Base-by-base conservation (phyloP, 1,139 yeast genomes). In the Nakaseomyces sp. region DNA sequence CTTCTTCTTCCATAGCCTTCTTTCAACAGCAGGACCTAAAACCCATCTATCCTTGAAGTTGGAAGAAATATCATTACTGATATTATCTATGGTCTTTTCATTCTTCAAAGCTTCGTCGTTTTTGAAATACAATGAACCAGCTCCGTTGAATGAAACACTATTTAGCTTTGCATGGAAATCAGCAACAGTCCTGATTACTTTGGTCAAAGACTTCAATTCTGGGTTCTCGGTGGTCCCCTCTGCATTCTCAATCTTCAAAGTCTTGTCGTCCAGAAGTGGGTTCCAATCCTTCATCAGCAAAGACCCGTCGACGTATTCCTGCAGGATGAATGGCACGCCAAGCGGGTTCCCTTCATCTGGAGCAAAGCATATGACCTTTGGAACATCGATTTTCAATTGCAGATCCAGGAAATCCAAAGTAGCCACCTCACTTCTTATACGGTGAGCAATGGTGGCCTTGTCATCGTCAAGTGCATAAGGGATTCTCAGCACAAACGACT, bases 221-320 rank as follows among this genome's bases (percentile, higher is more conserved):
- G 39, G 32, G 25, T 37, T 37, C n/a, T 37, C 40, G 12, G 30
- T 37, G 5, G 38, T 20, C 6, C 38, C 38, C 7, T 35, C 38
- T 12, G 18, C 28, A 22, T 20, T 35, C 17, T 37, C 40, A 5
- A 25, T 22, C 22, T 25, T 37, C 24, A 26, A 17, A 19, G 43
- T 26, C 54, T 70, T 65, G 29, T 74, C 69, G 46, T 76, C 80
- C 35, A 73, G 68, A 60, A 85, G 74, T 24, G 98, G 97, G 50
- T 84, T 78, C 98, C 98, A 91, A 50, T 77, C 71, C 56, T 76
- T 83, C 95, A 89, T 89, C 53, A 89, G 70, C 47, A 85, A 72
- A 31, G 80, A 82, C 42, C 96, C 96, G 38, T 77, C 80, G 48
- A 85, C 71, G 56, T 68, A 77, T 61, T 89, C 96, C 79, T 83